Percentiles rank a stretch among this genome's conserved stretches.
Conservation (phyloP, 768 basidiomycete species). For the Boletales sp. region DNA sequence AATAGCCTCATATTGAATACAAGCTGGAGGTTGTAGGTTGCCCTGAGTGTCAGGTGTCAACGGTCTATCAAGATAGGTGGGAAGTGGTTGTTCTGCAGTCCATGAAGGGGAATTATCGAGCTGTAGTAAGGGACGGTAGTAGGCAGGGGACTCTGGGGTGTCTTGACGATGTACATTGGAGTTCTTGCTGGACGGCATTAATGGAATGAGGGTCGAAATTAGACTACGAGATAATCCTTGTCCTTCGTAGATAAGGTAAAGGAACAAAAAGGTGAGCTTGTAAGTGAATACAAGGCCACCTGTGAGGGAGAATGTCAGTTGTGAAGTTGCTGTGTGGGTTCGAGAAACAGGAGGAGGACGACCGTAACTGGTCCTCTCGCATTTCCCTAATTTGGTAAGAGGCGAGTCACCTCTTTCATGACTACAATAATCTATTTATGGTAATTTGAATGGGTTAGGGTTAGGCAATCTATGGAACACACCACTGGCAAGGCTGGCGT, state of each 20-base stretch:
- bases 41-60: conserved; percentile 3
- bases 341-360: conserved; percentile 24
- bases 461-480: not conserved
- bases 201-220: conserved; percentile 14
- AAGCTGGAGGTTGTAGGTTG: conserved; percentile 7
- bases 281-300: conserved; percentile 33
- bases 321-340: conserved; percentile 20
- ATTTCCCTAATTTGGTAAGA: conserved; percentile 9
- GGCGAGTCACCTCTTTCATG: conserved; percentile 18
- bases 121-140: conserved; percentile 30
- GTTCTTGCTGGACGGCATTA: conserved; percentile 29
- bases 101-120: conserved; percentile 29
- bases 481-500: too few relatives aligned
- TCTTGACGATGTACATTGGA: conserved; percentile 22
- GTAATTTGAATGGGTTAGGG: not conserved
- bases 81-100: conserved; percentile 9
- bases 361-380: not conserved
- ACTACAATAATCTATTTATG: conserved; percentile 15
- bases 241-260: conserved; percentile 20
- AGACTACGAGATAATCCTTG: conserved; percentile 13
- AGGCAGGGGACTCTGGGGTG: conserved; percentile 15
- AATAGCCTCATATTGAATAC: conserved; percentile 8
- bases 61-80: conserved; percentile 7
- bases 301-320: not conserved
- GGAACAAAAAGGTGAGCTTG: conserved; percentile 19